These are phyloP conservation scores for Mycena epipterygia DNA, from an alignment of 768 basidiomycete genomes.

Conservation along the genomic window DNA sequence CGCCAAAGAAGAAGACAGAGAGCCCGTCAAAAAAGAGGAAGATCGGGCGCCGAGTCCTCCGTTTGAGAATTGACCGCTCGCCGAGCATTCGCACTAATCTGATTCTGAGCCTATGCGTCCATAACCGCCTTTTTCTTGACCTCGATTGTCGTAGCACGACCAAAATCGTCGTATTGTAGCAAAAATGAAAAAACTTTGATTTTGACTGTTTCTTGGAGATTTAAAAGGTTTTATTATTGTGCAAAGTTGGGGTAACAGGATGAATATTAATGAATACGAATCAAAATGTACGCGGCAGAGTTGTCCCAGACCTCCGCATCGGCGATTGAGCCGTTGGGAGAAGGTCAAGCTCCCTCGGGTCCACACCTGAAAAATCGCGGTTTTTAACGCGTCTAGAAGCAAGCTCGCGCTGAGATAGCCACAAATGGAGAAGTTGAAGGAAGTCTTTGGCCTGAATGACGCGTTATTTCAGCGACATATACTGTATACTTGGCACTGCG, in stretches of 20 bases:
- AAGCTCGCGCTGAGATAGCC: slow-evolving; percentile 78
- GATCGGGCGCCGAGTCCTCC: slow-evolving; percentile 73
- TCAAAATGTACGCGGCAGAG: not conserved
- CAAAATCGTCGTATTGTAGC: slow-evolving; percentile 10
- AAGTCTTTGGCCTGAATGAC: slow-evolving; percentile 80
- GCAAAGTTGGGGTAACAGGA: not conserved
- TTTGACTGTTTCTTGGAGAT: slow-evolving; percentile 9
- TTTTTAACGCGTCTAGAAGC: slow-evolving; percentile 78
- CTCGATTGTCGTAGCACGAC: slow-evolving; percentile 17
- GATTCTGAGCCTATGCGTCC: slow-evolving; percentile 3
- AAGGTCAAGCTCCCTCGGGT: slow-evolving; percentile 74
- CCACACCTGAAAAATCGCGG: slow-evolving; percentile 81
- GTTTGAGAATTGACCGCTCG: slow-evolving; percentile 61
- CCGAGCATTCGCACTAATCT: slow-evolving; percentile 3
- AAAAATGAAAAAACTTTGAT: slow-evolving; percentile 24
- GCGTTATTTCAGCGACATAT: not conserved
- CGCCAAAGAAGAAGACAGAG: slow-evolving; percentile 44
- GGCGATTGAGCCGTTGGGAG: slow-evolving; percentile 45
- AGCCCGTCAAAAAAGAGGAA: slow-evolving; percentile 61
- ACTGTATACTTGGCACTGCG: not conserved
- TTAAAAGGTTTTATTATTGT: too few species aligned
- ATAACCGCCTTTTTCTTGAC: slow-evolving; percentile 6
- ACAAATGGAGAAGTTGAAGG: slow-evolving; percentile 75
- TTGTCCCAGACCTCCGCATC: not conserved
- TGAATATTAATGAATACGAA: not conserved